Evolutionary conservation across 768 basidiomycete species (phyloP).

Genomic region (Termitomyces sp.): DNA sequence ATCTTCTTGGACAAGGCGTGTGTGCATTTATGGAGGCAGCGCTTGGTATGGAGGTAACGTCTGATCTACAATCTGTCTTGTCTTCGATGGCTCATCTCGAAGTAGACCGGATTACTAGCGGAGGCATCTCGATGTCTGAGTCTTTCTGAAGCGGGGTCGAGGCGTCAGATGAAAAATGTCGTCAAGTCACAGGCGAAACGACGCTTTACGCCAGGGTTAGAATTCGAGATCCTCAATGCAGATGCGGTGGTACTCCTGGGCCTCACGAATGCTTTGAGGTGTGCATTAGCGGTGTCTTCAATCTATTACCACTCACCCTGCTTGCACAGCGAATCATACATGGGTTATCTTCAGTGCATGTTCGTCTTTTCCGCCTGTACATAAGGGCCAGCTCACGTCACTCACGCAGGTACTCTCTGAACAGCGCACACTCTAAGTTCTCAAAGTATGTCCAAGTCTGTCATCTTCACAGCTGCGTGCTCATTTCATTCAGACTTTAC

Average conservation of each 20-base stretch:
- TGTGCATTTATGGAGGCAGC: slow-evolving; percentile 76
- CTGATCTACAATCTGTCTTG: neutral
- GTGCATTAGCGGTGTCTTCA: slow-evolving; percentile 16
- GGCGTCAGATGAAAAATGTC: slow-evolving; percentile 39
- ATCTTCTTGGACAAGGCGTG: slow-evolving; percentile 68
- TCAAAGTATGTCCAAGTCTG: slow-evolving; percentile 44
- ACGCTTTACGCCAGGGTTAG: slow-evolving; percentile 58
- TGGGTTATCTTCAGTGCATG: slow-evolving; percentile 78
- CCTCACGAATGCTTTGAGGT: slow-evolving; percentile 70
- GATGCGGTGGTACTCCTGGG: slow-evolving; percentile 72
- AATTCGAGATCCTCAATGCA: slow-evolving; percentile 76
- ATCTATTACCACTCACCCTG: neutral
- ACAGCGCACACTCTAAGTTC: slow-evolving; percentile 75
- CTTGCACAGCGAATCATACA: slow-evolving; percentile 63
- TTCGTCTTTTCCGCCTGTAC: slow-evolving; percentile 29
- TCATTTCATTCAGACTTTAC: slow-evolving; percentile 44
- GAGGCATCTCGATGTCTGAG: slow-evolving; percentile 58
- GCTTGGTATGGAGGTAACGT: slow-evolving; percentile 72
- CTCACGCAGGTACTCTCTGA: slow-evolving; percentile 37
- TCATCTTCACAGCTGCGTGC: neutral
- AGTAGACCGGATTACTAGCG: slow-evolving; percentile 55
- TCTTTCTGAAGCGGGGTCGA: slow-evolving; percentile 58
- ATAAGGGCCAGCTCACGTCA: slow-evolving; percentile 2
- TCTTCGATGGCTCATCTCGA: neutral
- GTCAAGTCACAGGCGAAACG: slow-evolving; percentile 32